Conservation (phyloP, 129 eudicot species). For the Artemisia argyi region DNA sequence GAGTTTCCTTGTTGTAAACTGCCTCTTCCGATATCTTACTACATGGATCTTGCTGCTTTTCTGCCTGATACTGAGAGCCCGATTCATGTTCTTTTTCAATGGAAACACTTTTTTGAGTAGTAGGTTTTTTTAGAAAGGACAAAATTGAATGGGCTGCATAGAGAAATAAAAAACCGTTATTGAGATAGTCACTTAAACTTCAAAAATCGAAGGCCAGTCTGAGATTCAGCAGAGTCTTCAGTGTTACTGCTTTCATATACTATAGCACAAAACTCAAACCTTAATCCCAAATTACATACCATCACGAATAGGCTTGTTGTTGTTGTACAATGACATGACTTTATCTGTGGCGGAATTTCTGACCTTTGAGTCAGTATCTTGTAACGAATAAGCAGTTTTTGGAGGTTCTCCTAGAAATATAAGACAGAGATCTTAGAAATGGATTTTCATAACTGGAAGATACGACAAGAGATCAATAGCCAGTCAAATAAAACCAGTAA, state of each 20-base stretch:
- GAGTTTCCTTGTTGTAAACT: slow-evolving; percentile 16
- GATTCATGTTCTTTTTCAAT: slow-evolving; percentile 13
- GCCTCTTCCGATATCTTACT: slow-evolving; percentile 12
- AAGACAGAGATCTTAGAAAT: slow-evolving; percentile 5
- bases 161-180: neutral
- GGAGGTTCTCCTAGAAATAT: slow-evolving; percentile 39
- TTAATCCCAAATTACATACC: neutral
- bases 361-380: slow-evolving; percentile 29
- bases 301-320: slow-evolving; percentile 57
- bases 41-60: slow-evolving; percentile 23
- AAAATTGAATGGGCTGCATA: slow-evolving; percentile 71
- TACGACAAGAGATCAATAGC: slow-evolving; percentile 12
- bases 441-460: no score
- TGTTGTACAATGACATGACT: slow-evolving; percentile 22
- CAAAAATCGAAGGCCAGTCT: no score
- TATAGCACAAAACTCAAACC: no score
- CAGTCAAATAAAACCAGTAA: neutral
- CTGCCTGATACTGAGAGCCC: neutral
- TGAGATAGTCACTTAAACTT: neutral
- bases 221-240: no score
- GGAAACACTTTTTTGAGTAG: slow-evolving; percentile 22
- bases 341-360: slow-evolving; percentile 35
- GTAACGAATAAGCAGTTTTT: slow-evolving; percentile 27
- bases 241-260: no score
- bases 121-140: slow-evolving; percentile 59